phyloP scores from a whole-genome alignment of 2,329 filamentous ascomycete genomes.

The Periconia sp. region DNA sequence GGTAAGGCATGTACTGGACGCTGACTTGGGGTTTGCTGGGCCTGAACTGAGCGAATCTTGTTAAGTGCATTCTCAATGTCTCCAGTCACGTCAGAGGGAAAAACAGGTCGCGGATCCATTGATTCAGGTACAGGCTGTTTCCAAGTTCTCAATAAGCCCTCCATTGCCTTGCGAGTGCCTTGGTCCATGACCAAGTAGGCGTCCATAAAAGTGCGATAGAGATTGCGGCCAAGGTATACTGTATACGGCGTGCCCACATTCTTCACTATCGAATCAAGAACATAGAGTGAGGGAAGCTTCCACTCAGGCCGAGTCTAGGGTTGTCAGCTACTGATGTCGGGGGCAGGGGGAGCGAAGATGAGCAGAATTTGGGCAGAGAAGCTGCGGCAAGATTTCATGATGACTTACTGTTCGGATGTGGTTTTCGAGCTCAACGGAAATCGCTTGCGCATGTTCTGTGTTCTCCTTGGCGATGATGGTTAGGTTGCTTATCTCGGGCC shows the following conservation, averaged over 20 bases:
- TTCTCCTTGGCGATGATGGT: constrained; percentile 98
- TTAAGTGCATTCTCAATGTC: constrained; percentile 94
- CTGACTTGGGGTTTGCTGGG: constrained; percentile 63
- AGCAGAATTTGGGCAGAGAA: background rate
- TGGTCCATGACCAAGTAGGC: constrained; percentile 89
- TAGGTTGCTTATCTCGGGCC: constrained; percentile 95
- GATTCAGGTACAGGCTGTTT: constrained; percentile 96
- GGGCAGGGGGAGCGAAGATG: background rate
- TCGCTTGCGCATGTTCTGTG: constrained; percentile 91
- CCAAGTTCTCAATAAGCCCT: constrained; percentile 98
- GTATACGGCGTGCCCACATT: constrained; percentile 98
- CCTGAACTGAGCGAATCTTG: constrained; percentile 71
- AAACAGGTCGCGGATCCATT: constrained; percentile 89
- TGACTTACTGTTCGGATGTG: constrained; percentile 91
- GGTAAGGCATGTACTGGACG: constrained; percentile 48
- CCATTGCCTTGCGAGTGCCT: constrained; percentile 85
- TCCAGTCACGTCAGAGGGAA: constrained; percentile 82
- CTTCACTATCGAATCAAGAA: constrained; percentile 97
- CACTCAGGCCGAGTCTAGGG: constrained; percentile 80
- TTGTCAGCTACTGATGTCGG: constrained; percentile 46
- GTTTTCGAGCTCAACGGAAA: constrained; percentile 86
- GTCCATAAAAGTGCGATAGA: constrained; percentile 96
- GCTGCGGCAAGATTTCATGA: background rate
- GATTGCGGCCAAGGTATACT: constrained; percentile 87
- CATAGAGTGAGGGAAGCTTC: constrained; percentile 94